Conservation (phyloP, 495 filamentous ascomycete genomes). For the Tuber aestivum region DNA sequence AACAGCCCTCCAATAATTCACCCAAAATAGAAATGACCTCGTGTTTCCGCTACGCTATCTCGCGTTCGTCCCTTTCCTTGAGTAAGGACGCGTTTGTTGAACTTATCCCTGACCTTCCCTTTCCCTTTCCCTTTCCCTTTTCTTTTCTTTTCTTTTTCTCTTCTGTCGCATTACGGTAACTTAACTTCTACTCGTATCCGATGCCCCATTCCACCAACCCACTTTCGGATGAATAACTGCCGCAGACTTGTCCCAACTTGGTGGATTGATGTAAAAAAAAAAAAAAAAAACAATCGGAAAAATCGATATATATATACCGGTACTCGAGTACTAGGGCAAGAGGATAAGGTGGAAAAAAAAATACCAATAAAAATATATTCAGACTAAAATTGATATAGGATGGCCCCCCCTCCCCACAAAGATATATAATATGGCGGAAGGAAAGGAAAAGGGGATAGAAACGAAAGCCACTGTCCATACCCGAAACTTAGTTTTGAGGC, state of each 20-base stretch:
- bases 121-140: no score
- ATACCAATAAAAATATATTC: background rate
- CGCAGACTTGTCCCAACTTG: background rate
- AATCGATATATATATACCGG: background rate
- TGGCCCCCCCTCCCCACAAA: slow-evolving; percentile 23
- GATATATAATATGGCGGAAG: slow-evolving; percentile 19
- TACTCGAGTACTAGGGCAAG: background rate
- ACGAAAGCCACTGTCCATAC: slow-evolving; percentile 29
- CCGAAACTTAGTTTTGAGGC: slow-evolving; percentile 18
- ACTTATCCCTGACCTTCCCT: background rate
- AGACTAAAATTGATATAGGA: background rate
- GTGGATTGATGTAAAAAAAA: background rate
- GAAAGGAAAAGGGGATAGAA: slow-evolving; percentile 25
- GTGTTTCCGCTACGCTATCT: background rate
- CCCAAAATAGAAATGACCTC: slow-evolving; percentile 4
- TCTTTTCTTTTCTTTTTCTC: background rate
- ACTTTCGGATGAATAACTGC: background rate
- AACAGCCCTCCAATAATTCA: background rate
- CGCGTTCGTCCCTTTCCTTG: background rate
- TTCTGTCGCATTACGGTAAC: background rate
- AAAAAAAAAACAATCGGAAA: background rate
- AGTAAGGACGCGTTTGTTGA: background rate
- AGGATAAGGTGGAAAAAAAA: background rate
- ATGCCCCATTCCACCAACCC: background rate
- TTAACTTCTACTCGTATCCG: background rate